phyloP scores from a whole-genome alignment of 495 filamentous ascomycete genomes.

The Pseudevernia furfuracea region DNA sequence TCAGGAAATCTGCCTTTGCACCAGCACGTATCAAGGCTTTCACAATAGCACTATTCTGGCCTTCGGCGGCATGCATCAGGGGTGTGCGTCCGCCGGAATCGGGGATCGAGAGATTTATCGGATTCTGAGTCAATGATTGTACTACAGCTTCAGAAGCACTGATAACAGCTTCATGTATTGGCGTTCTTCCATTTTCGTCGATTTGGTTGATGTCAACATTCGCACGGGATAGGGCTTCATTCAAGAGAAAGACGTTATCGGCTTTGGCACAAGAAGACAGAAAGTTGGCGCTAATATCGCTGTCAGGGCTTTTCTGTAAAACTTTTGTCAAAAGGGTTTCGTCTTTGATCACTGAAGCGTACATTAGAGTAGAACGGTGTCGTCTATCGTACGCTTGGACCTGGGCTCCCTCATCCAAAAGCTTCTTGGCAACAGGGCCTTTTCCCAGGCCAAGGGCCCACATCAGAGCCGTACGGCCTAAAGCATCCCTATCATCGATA shows the following conservation, averaged over 20 bases:
- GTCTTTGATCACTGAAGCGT: not conserved
- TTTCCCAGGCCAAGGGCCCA: not conserved
- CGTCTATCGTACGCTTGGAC: not conserved
- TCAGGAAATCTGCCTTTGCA: not conserved
- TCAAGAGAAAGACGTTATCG: not conserved
- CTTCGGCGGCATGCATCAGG: conserved; percentile 4
- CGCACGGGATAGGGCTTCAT: not conserved
- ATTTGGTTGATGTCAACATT: not conserved
- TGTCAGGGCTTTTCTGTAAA: not conserved
- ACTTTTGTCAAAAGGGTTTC: not conserved
- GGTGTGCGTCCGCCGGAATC: not conserved
- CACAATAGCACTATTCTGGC: not conserved
- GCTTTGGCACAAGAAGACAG: not conserved
- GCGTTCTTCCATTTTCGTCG: not conserved
- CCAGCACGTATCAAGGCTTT: not conserved
- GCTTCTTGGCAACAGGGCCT: not conserved
- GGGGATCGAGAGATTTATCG: not conserved
- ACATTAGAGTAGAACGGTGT: not conserved
- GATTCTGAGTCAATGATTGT: not conserved
- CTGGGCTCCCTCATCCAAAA: not conserved
- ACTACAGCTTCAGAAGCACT: not conserved
- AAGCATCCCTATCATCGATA: not conserved
- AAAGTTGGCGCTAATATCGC: not conserved
- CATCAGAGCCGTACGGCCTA: not conserved
- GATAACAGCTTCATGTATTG: not conserved